Evolutionary conservation across 2,329 filamentous ascomycete genomes (phyloP), one percentile per base, ranked within the genome.

Genomic region (Xylariomycetidae sp.): DNA sequence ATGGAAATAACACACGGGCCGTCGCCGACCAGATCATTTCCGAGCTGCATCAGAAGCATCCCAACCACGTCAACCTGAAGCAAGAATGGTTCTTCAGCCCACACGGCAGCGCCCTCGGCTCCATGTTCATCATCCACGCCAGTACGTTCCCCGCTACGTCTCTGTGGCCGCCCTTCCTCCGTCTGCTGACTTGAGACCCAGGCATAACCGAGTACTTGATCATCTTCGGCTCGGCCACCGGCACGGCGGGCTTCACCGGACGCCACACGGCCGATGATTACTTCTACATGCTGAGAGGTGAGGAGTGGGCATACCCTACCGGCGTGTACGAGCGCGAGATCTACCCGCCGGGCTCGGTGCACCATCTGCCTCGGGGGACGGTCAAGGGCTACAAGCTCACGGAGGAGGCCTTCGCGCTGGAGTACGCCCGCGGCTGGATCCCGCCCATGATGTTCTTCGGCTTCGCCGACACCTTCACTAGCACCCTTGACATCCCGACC

Each of bases 41-140:
- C 40, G 80, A 87, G 63, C 70, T 94, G 35, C 66, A 69, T 47
- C 64, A 66, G 47, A 72, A 70, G 50, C 49, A 64, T 56, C 57
- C 63, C 31, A 49, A 52, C 31, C 65, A 86, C 59, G 54, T 90
- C 54, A 88, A 84, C 64, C 57, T 75, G 35, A 66, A 82, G 38
- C 78, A 90, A 64, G 83, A 90, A 61, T 94, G 87, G 87, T 72
- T 94, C 28, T 90, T 94, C 53, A 94, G 94, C 71, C 94, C 94
- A 54, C 87, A 87, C 32, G 88, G 88, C 33, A 87, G 88, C 44
- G 87, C 87, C 33, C 94, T 94, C 88, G 88, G 88, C 36, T 85
- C 76, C 53, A 92, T 94, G 88, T 88, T 87, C 61, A 81, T 94
- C 45, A 82, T 94, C 51, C 88, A 94, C 57, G 85, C 87, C 39